A percentile compares a stretch with the other conserved stretches of the same genome.
Evolutionary conservation across 495 filamentous ascomycete species (phyloP).

Genomic region (Penicillium egyptiacum): DNA sequence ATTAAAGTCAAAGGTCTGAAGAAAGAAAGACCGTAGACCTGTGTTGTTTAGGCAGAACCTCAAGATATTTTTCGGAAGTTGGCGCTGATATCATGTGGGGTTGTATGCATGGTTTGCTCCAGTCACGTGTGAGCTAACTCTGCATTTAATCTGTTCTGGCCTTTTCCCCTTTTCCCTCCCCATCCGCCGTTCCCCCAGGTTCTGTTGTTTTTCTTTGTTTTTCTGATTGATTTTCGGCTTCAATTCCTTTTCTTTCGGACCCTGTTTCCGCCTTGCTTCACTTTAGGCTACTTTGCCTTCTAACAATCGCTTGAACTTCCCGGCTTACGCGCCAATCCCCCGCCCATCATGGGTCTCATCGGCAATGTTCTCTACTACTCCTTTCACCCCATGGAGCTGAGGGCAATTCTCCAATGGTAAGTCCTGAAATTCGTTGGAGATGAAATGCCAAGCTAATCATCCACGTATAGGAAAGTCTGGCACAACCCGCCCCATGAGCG

Average conservation of each 20-base stretch:
- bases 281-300: not conserved
- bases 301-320: not conserved
- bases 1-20: not conserved
- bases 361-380: slow-evolving; percentile 69
- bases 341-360: slow-evolving; percentile 50
- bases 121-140: slow-evolving; percentile 12
- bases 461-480: slow-evolving; percentile 79
- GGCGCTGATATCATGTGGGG: slow-evolving; percentile 17
- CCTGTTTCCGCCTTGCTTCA: not conserved
- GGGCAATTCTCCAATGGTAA: slow-evolving; percentile 92
- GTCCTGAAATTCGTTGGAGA: not conserved
- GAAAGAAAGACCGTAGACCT: not conserved
- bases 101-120: slow-evolving; percentile 10
- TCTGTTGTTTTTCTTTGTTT: not conserved
- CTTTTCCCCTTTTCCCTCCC: slow-evolving; percentile 14
- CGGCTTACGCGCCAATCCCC: slow-evolving; percentile 13
- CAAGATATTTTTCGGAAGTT: slow-evolving; percentile 10
- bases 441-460: not conserved
- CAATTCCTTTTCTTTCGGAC: not conserved
- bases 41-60: slow-evolving; percentile 15
- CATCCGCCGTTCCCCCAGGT: slow-evolving; percentile 6
- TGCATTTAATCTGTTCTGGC: slow-evolving; percentile 11
- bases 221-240: slow-evolving; percentile 1
- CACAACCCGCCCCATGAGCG: slow-evolving; percentile 90
- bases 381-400: slow-evolving; percentile 75